Evolutionary conservation across 371 early-diverging fungal genomes (phyloP), one percentile per base, ranked within the genome.

Genomic region (Funneliformis caledonium): DNA sequence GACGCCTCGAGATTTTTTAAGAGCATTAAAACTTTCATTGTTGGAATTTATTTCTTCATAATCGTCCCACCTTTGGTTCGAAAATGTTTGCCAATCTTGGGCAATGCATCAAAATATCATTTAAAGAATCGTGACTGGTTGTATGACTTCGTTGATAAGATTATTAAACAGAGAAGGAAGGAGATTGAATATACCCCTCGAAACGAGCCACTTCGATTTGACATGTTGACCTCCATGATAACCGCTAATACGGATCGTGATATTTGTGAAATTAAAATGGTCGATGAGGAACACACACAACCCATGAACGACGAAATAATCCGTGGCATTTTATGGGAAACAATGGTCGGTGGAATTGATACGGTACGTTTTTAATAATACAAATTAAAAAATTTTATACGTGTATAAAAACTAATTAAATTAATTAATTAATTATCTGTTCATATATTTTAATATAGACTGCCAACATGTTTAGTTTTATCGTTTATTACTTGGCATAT

Each of bases 121-220:
- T 45, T 62, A 26, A 2, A 60, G 14, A 62, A 76, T 26, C 31
- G 12, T 10, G 22, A n/a, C 7, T 60, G 11, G 19, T 60, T 76
- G 11, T 42, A n/a, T n/a, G 43, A 7, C 8, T 11, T 45, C 12
- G 11, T 76, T 22, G 26, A 37, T 45, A 3, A 76, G 7, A 45
- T 78, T 68, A 37, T 65, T 42, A 62, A 48, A 48, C 9, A 50
- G 10, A 42, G 68, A 47, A 64, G 68, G 42, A 37, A 68, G 50
- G 68, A 67, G 31, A 78, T 78, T 78, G 68, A 78, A n/a, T 33
- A 48, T 68, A 67, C 56, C 5, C 69, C 69, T 16, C 16, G 8
- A n/a, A 42, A 42, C 19, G 19, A 69, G 45, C 14, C n/a, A 42
- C 16, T 43, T 45, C 43, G 70, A 42, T 45, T n/a, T 42, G 70